Conservation (phyloP, 352 stramenopile genomes). For the Chrysophaeum taylorii region DNA sequence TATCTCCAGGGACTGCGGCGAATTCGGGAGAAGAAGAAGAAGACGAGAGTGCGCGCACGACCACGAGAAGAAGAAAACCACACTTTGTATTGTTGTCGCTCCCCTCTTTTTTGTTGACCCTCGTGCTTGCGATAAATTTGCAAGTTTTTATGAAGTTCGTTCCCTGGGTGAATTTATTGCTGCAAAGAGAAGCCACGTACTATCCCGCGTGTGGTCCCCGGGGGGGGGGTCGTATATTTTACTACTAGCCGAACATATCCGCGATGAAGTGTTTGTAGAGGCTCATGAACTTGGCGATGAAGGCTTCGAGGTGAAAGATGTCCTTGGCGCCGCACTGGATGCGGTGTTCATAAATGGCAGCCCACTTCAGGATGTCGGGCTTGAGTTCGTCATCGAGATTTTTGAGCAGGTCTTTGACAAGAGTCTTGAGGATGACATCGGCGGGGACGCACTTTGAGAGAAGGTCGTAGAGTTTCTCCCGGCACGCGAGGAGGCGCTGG, state of each 20-base stretch:
- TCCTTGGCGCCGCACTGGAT: slow-evolving; percentile 90
- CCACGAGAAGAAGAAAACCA: no score
- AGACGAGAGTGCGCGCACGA: no score
- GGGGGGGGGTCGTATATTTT: no score
- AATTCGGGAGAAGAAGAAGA: no score
- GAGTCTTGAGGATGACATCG: slow-evolving; percentile 85
- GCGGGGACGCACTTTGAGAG: slow-evolving; percentile 95
- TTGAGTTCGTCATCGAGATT: slow-evolving; percentile 91
- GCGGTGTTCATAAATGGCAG: slow-evolving; percentile 82
- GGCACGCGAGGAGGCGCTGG: slow-evolving; percentile 71
- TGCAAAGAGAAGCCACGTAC: no score
- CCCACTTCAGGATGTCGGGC: slow-evolving; percentile 78
- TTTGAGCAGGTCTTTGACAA: slow-evolving; percentile 74
- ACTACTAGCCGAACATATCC: slow-evolving; percentile 68
- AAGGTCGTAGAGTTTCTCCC: slow-evolving; percentile 96
- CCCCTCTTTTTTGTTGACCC: no score
- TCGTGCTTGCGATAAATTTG: no score
- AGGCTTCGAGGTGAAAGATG: slow-evolving; percentile 98
- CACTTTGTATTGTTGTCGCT: no score
- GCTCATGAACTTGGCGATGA: slow-evolving; percentile 97
- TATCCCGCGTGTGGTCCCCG: no score
- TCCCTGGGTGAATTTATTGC: no score
- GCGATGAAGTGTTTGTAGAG: slow-evolving; percentile 97
- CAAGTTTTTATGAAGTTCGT: no score
- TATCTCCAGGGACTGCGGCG: no score